Evolutionary conservation across 768 basidiomycete genomes (phyloP).

Genomic region (Flagelloscypha sp.): DNA sequence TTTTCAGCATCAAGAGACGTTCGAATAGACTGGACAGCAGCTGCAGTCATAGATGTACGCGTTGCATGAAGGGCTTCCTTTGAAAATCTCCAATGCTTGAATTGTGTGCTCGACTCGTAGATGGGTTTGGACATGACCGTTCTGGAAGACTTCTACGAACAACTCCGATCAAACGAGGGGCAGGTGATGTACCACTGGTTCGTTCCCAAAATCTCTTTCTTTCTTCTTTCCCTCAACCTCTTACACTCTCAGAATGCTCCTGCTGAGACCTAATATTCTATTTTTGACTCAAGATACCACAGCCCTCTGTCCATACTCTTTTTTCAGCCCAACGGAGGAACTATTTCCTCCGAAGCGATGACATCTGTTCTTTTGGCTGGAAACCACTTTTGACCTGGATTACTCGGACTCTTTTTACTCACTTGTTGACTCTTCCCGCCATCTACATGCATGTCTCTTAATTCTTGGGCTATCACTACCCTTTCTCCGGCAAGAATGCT

Average conservation of each 20-base stretch:
- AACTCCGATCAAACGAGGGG: background rate
- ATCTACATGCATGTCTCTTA: no score
- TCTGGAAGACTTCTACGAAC: slow-evolving; percentile 5
- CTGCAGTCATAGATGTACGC: slow-evolving; percentile 61
- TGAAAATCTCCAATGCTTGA: slow-evolving; percentile 85
- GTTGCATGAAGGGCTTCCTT: slow-evolving; percentile 49
- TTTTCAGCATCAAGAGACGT: slow-evolving; percentile 71
- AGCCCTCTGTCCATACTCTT: no score
- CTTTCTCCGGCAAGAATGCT: no score
- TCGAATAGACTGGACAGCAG: slow-evolving; percentile 70
- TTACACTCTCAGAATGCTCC: background rate
- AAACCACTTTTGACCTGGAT: no score
- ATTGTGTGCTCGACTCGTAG: slow-evolving; percentile 77
- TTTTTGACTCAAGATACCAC: no score
- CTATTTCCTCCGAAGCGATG: no score
- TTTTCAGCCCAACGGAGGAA: no score
- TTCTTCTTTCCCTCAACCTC: background rate
- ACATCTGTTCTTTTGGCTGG: no score
- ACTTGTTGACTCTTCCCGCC: no score
- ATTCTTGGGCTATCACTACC: no score
- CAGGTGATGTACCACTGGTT: background rate
- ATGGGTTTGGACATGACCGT: slow-evolving; percentile 28
- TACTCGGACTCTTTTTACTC: no score
- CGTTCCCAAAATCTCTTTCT: background rate
- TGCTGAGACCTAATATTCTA: slow-evolving; percentile 5